Evolutionary conservation across 1,284 basidiomycete species (phyloP).

Genomic region (Fomitopsis schrenkii): DNA sequence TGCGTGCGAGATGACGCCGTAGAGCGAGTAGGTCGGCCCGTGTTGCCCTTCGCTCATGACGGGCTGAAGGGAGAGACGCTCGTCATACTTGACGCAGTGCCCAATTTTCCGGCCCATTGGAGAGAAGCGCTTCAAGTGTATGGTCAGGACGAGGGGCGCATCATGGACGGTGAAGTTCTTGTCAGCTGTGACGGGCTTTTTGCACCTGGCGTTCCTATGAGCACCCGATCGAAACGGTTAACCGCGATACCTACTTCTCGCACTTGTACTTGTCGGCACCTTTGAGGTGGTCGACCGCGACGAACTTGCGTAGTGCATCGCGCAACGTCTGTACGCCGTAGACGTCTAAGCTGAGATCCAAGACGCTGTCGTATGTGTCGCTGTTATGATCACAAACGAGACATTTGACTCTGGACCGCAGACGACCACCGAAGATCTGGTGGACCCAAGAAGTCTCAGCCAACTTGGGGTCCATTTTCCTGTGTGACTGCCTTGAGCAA

Average conservation of each 20-base stretch:
- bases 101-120: slow-evolving; percentile 86
- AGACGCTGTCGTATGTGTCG: slow-evolving; percentile 95
- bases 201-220: slow-evolving; percentile 58
- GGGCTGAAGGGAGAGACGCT: slow-evolving; percentile 70
- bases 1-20: slow-evolving; percentile 91
- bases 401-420: slow-evolving; percentile 94
- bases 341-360: slow-evolving; percentile 92
- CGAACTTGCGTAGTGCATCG: slow-evolving; percentile 82
- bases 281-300: slow-evolving; percentile 78
- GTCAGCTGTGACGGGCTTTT: slow-evolving; percentile 81
- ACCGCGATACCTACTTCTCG: slow-evolving; percentile 73
- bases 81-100: slow-evolving; percentile 75
- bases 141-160: slow-evolving; percentile 86
- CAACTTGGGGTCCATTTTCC: slow-evolving; percentile 75
- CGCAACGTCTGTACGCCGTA: slow-evolving; percentile 58
- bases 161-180: slow-evolving; percentile 88
- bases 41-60: slow-evolving; percentile 81
- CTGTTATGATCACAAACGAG: slow-evolving; percentile 80
- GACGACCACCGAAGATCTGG: slow-evolving; percentile 87
- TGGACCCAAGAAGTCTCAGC: slow-evolving; percentile 94
- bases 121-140: slow-evolving; percentile 97
- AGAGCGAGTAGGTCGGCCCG: slow-evolving; percentile 83
- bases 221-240: neutral
- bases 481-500: slow-evolving; percentile 27
- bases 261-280: slow-evolving; percentile 98